Conservation (phyloP, 2,329 filamentous ascomycete genomes). For the Aphanoascus verrucosus region DNA sequence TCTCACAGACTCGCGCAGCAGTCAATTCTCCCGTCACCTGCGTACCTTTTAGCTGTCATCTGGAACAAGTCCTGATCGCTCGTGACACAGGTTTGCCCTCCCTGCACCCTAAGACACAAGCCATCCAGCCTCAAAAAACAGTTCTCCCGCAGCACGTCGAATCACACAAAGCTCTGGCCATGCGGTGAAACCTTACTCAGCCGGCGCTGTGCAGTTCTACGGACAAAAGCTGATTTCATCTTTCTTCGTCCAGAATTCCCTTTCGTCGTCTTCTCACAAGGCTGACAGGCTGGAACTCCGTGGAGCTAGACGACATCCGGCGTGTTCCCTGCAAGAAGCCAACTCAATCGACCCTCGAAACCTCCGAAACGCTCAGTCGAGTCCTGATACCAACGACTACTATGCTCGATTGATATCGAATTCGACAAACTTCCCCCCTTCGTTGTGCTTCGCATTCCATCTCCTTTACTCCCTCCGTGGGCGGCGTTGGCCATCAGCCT, state of each 20-base stretch:
- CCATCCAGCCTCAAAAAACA: conserved; percentile 2
- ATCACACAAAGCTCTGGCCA: conserved; percentile 3
- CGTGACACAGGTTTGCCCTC: conserved; percentile 1
- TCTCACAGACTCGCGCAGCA: too few species aligned
- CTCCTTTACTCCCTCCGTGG: not conserved
- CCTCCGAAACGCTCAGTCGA: not conserved
- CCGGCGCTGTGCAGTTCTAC: not conserved
- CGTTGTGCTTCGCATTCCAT: not conserved
- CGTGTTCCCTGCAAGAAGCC: not conserved
- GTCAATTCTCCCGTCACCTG: too few species aligned
- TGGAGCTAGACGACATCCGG: not conserved
- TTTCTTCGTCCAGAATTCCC: not conserved
- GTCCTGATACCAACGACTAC: not conserved
- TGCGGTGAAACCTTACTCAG: conserved; percentile 7
- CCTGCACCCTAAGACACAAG: conserved; percentile 4
- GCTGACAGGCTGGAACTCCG: not conserved
- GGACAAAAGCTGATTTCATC: not conserved
- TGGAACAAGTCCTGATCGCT: not conserved
- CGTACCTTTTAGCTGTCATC: not conserved
- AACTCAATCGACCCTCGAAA: not conserved
- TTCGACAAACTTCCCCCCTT: not conserved
- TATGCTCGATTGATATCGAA: not conserved
- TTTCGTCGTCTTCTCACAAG: conserved; percentile 8
- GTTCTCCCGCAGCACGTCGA: not conserved
- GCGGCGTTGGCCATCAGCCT: not conserved